Conservation (phyloP, 192 early-diverging fungal species). For the Cetraspora pellucida region DNA sequence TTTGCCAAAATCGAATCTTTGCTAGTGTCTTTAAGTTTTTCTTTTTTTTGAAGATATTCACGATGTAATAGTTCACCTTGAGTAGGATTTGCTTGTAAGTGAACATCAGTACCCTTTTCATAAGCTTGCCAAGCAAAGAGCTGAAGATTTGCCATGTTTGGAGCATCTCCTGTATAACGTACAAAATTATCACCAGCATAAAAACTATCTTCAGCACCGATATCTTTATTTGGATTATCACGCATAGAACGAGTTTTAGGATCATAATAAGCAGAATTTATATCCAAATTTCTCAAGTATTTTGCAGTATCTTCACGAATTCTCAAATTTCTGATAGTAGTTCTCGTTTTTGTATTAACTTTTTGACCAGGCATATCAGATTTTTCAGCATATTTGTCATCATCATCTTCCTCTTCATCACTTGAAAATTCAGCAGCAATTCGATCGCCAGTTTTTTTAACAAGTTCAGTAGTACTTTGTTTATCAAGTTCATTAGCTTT, state of each 20-base stretch:
- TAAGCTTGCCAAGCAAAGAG: conserved; percentile 94
- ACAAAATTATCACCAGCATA: conserved; percentile 95
- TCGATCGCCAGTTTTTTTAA: conserved; percentile 53
- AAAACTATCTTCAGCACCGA: conserved; percentile 49
- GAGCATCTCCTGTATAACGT: conserved; percentile 84
- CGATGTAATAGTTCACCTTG: conserved; percentile 90
- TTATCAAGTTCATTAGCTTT: conserved; percentile 78
- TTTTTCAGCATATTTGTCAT: conserved; percentile 87
- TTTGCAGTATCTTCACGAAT: conserved; percentile 99
- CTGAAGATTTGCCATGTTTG: conserved; percentile 80
- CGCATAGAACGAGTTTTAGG: conserved; percentile 99
- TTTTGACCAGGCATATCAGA: conserved; percentile 86
- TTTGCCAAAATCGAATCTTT: conserved; percentile 79
- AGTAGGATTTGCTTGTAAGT: conserved; percentile 95
- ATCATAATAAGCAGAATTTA: conserved; percentile 96
- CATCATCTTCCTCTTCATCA: conserved; percentile 83
- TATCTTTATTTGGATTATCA: conserved; percentile 85
- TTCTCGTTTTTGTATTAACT: conserved; percentile 85
- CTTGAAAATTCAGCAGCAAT: conserved; percentile 52
- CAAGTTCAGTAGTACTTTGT: conserved; percentile 54
- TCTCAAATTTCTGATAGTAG: conserved; percentile 93
- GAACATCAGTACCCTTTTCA: conserved; percentile 80
- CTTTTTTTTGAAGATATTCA: conserved; percentile 84
- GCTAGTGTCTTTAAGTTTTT: conserved; percentile 67
- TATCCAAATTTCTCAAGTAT: conserved; percentile 94